Evolutionary conservation across 345 rosid species (phyloP).

Genomic region (Camelina sativa): DNA sequence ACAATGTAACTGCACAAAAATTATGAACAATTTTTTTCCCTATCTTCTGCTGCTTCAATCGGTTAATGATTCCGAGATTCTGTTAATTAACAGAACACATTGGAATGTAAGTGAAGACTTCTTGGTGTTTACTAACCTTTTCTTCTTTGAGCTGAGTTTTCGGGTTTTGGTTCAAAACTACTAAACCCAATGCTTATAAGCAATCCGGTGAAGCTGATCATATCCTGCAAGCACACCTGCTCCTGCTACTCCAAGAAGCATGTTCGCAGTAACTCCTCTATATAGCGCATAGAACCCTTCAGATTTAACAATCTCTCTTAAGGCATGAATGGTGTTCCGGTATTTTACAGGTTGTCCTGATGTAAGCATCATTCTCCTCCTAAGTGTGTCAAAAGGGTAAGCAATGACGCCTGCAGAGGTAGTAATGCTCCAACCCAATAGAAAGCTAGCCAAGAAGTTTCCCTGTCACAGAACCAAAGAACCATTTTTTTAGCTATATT

Average conservation of each 20-base stretch:
- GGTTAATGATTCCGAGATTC: conserved; percentile 27
- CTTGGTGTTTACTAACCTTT: conserved; percentile 27
- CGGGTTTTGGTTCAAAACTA: conserved; percentile 32
- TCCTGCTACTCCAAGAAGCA: conserved; percentile 95
- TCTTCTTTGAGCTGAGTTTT: conserved; percentile 3
- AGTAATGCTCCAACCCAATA: conserved; percentile 93
- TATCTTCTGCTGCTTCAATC: conserved; percentile 22
- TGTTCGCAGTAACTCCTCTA: conserved; percentile 87
- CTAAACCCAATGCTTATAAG: conserved; percentile 50
- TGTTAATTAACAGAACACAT: conserved; percentile 33
- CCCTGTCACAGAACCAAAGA: conserved; percentile 56
- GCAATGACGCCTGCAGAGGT: conserved; percentile 85
- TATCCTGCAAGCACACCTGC: conserved; percentile 95
- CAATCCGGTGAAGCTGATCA: conserved; percentile 80
- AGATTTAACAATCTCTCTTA: conserved; percentile 59
- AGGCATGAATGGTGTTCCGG: conserved; percentile 61
- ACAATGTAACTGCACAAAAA: conserved; percentile 40
- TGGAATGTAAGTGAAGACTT: conserved; percentile 25
- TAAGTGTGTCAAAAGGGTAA: conserved; percentile 86
- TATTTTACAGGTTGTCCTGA: conserved; percentile 83
- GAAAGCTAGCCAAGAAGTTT: conserved; percentile 84
- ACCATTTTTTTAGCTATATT: background rate
- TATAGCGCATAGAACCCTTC: conserved; percentile 78
- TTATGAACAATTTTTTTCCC: conserved; percentile 37
- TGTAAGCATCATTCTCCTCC: conserved; percentile 97